Base-by-base conservation (phyloP, 495 filamentous ascomycete species). In the Podospora comata region DNA sequence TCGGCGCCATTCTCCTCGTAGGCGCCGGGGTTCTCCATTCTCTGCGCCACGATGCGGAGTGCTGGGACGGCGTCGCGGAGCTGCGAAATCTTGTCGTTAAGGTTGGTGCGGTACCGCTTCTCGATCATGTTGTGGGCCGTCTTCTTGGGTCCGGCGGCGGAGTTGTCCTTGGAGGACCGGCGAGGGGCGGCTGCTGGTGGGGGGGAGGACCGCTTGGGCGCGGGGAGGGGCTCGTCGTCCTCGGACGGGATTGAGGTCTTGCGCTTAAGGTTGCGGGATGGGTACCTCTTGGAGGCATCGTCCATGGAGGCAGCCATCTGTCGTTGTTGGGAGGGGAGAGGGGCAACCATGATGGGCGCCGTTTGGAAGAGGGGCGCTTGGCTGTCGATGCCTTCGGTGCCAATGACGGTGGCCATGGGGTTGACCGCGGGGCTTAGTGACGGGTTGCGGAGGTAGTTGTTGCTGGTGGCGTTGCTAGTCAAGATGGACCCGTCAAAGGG, bases 41-140 rank as follows among this genome's bases (percentile, higher is more conserved):
- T 69, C 30, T 70, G 72, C 64, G 77, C 74, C 63, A 80, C 78
- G 20, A 74, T 61, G 7, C 81, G 76, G 11, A 84, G 74, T 13
- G 77, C 73, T 4, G 82, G 82, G 39, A 83, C 79, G 27, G 82
- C 76, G 48, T 84, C 81, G 18, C 82, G 79, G 39, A 84, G 74
- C 68, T 79, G 77, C 34, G 78, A 72, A 66, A 84, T 84, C 72
- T 83, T 84, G 62, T 83, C 80, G 71, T 83, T 84, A 64, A 84
- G 75, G 67, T 83, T 84, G 65, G 79, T 83, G 67, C 82, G 80
- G 68, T 84, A 83, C 54, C 81, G 79, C 66, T 81, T 79, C 70
- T 84, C 82, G 62, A 84, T 82, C 68, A 83, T 79, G 72, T 82
- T 84, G 72, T 84, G 82, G 11, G 82, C 80, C 27, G 74, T 72